A percentile compares a stretch with the other conserved stretches of the same genome.
Conservation (phyloP, 169 alveolate genomes). For the Plasmodium gonderi region DNA sequence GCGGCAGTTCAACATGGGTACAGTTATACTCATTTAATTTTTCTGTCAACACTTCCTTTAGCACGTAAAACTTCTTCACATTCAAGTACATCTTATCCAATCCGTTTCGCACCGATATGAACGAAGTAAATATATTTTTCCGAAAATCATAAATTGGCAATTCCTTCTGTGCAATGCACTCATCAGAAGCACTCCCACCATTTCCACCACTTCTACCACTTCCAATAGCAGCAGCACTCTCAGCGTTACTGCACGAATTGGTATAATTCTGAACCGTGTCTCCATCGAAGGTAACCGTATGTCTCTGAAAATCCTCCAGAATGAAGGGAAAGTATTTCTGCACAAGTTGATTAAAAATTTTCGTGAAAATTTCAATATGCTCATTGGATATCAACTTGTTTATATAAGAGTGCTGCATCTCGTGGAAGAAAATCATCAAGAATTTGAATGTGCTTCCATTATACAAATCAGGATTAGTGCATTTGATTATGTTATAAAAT, state of each 20-base stretch:
- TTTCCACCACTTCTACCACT: neutral
- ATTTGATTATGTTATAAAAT: constrained; percentile 60
- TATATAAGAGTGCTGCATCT: constrained; percentile 60
- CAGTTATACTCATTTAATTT: constrained; percentile 92
- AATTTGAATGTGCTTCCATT: constrained; percentile 38
- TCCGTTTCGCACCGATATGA: constrained; percentile 92
- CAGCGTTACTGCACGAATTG: neutral
- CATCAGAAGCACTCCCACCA: constrained; percentile 21
- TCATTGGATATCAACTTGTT: constrained; percentile 51
- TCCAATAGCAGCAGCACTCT: neutral
- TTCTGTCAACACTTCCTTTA: constrained; percentile 91
- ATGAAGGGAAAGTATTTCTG: constrained; percentile 45
- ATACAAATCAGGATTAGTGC: constrained; percentile 58
- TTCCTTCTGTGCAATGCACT: constrained; percentile 81
- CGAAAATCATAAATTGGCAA: constrained; percentile 83
- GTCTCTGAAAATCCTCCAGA: constrained; percentile 85
- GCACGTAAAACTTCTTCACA: constrained; percentile 85
- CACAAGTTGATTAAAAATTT: constrained; percentile 33
- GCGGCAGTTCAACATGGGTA: constrained; percentile 92
- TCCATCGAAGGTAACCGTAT: constrained; percentile 86
- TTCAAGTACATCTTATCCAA: constrained; percentile 89
- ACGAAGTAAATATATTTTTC: constrained; percentile 90
- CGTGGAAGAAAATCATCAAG: constrained; percentile 67
- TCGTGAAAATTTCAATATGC: constrained; percentile 50
- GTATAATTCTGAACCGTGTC: neutral